Percentiles rank a stretch among this genome's conserved stretches.
Conservation (phyloP, 1,284 basidiomycete genomes). For the Sporisorium sorghi region DNA sequence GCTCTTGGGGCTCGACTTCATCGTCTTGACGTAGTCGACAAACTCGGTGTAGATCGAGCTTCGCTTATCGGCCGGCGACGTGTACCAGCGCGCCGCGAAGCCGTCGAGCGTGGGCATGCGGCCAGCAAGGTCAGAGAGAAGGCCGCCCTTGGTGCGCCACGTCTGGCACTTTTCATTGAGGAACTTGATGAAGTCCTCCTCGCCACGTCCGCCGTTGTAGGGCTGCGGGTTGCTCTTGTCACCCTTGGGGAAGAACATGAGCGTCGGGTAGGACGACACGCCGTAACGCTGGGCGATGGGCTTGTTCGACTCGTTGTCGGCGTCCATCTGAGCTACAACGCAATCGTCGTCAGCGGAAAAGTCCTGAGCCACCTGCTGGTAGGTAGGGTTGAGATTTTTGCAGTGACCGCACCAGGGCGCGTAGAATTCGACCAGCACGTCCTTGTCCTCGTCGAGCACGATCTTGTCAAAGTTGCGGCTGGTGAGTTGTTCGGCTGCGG, state of each 20-base stretch:
- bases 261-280: constrained; percentile 82
- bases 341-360: constrained; percentile 82
- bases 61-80: constrained; percentile 72
- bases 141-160: constrained; percentile 82
- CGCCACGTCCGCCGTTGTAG: constrained; percentile 79
- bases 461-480: constrained; percentile 82
- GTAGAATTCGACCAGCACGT: constrained; percentile 94
- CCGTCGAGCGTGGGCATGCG: constrained; percentile 81
- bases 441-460: constrained; percentile 85
- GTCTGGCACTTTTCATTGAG: constrained; percentile 89
- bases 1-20: constrained; percentile 53
- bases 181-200: constrained; percentile 76
- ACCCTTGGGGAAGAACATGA: constrained; percentile 87
- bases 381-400: constrained; percentile 94
- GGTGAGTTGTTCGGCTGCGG: constrained; percentile 79
- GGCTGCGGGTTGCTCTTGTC: constrained; percentile 73
- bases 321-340: constrained; percentile 87
- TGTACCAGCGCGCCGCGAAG: constrained; percentile 82
- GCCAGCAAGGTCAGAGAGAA: constrained; percentile 84
- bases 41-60: constrained; percentile 76
- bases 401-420: constrained; percentile 89
- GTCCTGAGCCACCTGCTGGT: constrained; percentile 89
- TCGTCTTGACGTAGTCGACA: constrained; percentile 67
- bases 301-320: constrained; percentile 83
- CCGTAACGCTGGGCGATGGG: constrained; percentile 80